Conservation (phyloP, 768 basidiomycete species). For the Lentinula guzmanii region DNA sequence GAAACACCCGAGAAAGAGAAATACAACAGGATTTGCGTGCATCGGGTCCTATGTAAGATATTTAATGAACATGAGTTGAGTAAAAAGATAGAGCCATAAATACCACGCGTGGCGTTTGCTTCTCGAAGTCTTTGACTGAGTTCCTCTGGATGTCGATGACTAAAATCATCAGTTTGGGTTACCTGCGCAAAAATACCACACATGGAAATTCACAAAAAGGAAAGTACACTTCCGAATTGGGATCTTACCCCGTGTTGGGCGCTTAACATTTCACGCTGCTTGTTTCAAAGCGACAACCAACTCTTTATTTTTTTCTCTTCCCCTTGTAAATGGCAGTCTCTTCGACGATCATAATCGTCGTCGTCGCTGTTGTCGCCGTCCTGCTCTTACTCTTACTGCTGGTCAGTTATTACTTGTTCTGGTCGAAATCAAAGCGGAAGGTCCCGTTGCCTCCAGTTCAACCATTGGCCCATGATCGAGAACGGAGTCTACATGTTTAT, state of each 20-base stretch:
- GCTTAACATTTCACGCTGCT: not conserved
- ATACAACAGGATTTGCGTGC: constrained; percentile 33
- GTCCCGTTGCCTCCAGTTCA: constrained; percentile 60
- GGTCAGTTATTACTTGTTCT: not conserved
- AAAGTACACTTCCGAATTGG: constrained; percentile 4
- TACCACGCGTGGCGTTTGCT: constrained; percentile 59
- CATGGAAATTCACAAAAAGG: constrained; percentile 34
- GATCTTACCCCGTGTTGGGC: not conserved
- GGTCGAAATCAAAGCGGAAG: not conserved
- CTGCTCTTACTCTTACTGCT: not conserved
- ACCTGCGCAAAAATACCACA: constrained; percentile 65
- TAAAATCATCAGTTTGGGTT: not conserved
- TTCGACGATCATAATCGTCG: not conserved
- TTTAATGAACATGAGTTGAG: constrained; percentile 2
- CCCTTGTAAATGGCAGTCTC: not conserved
- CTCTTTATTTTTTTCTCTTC: not conserved
- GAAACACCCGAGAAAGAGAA: constrained; percentile 16
- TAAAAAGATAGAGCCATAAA: constrained; percentile 9
- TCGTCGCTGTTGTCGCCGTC: not conserved
- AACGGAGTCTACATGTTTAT: constrained; percentile 11
- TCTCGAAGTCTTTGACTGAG: constrained; percentile 29
- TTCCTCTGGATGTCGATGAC: constrained; percentile 17
- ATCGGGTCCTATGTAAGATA: constrained; percentile 54
- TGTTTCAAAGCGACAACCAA: not conserved
- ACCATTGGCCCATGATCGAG: constrained; percentile 57